These are phyloP conservation scores for Solanum tacnaense DNA, from an alignment of 257 asterid genomes.

Conservation along the genomic window DNA sequence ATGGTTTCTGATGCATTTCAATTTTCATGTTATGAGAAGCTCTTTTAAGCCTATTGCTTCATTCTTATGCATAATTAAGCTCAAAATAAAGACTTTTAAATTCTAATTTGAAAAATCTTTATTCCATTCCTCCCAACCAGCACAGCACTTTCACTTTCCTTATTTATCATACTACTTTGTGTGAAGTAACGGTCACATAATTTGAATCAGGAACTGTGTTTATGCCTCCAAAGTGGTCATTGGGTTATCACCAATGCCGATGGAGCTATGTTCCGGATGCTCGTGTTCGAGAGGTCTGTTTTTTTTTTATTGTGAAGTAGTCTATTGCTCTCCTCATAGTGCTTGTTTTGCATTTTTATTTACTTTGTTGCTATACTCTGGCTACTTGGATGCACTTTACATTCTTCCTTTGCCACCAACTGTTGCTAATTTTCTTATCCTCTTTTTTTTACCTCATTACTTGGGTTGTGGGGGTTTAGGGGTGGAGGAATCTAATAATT, in stretches of 20 bases:
- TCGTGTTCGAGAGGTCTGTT: constrained; percentile 78
- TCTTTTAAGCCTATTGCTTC: background rate
- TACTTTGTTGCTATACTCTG: background rate
- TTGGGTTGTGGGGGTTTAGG: background rate
- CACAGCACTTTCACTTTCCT: background rate
- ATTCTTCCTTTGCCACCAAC: background rate
- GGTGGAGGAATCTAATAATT: background rate
- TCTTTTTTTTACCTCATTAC: background rate
- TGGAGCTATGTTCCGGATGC: constrained; percentile 85
- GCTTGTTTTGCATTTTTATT: background rate
- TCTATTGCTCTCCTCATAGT: background rate
- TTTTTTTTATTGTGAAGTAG: background rate
- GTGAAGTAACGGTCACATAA: background rate
- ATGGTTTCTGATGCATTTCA: background rate
- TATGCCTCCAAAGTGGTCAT: constrained; percentile 98
- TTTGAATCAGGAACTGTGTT: constrained; percentile 58
- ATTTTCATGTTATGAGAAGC: background rate
- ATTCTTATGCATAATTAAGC: background rate
- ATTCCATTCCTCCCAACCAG: background rate
- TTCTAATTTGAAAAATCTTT: background rate
- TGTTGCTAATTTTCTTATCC: background rate
- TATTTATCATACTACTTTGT: background rate
- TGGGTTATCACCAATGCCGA: constrained; percentile 98
- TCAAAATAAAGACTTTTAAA: background rate
- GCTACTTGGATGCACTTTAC: background rate